Base-by-base conservation (phyloP, 352 stramenopile genomes). In the Saprolegnia parasitica region DNA sequence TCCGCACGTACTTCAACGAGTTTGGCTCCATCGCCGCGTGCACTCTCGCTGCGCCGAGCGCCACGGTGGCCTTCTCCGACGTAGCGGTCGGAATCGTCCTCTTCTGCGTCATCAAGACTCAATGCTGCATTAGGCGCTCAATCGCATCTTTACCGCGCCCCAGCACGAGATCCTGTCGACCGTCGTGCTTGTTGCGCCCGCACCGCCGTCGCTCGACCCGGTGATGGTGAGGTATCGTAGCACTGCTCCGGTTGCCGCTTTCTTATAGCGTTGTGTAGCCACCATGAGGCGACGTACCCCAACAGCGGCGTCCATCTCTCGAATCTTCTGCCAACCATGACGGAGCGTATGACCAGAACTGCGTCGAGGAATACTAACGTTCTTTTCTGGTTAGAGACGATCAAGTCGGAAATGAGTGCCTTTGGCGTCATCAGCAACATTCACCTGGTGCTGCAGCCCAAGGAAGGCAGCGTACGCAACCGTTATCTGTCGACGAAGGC, bases 401-500 rank as follows among this genome's bases (percentile, higher is more conserved):
- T 70, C 45, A 70, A 70, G 46, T 26, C 63, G 20, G 63, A 70
- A 39, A 70, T 70, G 63, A 63, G 63, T 26, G 54, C 20, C 20
- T 70, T 70, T 62, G 63, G 63, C 13, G 45, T 70, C 26, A 37
- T 70, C 8, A 63, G 9, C 8, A 60, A 29, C 42, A 39, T 70
- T 16, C 49, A 52, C 15, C 54, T 58, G 5, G 23, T 49, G 16
- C 18, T 70, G 13, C 54, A 70, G 40, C 63, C 63, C 37, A 70
- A 61, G n/a, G 63, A 70, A 45, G 63, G 55, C 47, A 24, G 29
- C 18, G 63, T 70, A 39, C 6, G 50, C 62, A 20, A 26, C n/a
- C 62, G n/a, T 5, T 24, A 35, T 35, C 29, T 35, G 29, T 35
- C 29, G 29, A 5, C 29, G 29, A 35, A 6, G 29, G 29, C 29